Conservation (phyloP, 169 alveolate genomes). For the Plasmodium coatneyi region DNA sequence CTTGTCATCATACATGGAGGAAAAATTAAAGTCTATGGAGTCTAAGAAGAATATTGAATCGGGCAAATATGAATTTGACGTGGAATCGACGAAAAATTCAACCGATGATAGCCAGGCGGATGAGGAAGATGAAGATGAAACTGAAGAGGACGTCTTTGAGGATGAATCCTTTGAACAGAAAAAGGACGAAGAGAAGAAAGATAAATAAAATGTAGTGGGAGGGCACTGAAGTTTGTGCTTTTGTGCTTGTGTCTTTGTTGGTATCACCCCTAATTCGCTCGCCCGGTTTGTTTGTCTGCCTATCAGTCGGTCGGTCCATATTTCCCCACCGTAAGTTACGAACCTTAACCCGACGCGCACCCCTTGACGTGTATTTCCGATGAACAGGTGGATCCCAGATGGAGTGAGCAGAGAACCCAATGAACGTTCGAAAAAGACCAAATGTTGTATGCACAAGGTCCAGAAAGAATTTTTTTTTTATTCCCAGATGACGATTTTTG, state of each 20-base stretch:
- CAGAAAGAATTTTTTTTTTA: not conserved
- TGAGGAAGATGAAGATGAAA: slow-evolving; percentile 27
- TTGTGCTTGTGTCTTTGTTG: not conserved
- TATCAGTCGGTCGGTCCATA: not conserved
- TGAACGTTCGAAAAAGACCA: not conserved
- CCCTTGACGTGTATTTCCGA: not conserved
- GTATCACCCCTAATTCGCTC: not conserved
- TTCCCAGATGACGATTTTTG: not conserved
- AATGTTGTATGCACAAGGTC: not conserved
- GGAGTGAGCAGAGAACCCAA: not conserved
- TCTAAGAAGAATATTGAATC: slow-evolving; percentile 65
- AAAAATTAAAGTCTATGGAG: slow-evolving; percentile 72
- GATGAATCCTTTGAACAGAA: not conserved
- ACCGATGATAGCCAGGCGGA: not conserved
- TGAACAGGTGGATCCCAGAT: not conserved
- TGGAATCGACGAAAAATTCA: slow-evolving; percentile 3
- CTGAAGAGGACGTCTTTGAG: slow-evolving; percentile 16
- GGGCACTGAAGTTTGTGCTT: not conserved
- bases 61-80: slow-evolving; percentile 60
- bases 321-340: not conserved
- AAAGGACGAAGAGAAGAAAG: not conserved
- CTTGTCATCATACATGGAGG: slow-evolving; percentile 72
- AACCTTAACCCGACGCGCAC: not conserved
- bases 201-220: not conserved
- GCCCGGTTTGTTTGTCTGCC: not conserved